phyloP scores from a whole-genome alignment of 2,329 filamentous ascomycete species.

The Saccharata proteae region DNA sequence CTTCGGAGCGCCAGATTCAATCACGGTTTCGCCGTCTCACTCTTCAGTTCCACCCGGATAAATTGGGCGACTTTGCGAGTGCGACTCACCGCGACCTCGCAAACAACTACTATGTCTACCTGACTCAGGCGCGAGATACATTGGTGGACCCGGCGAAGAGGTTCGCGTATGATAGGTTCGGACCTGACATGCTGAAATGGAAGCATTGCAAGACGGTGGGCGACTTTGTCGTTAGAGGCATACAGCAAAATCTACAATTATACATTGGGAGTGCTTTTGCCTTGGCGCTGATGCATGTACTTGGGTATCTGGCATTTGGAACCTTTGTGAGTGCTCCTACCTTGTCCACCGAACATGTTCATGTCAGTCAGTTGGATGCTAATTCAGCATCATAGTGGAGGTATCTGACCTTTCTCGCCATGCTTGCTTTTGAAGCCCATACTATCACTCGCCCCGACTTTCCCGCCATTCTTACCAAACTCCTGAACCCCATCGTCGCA shows the following conservation, averaged over 20 bases:
- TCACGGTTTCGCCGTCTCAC: slow-evolving; percentile 69
- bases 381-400: slow-evolving; percentile 25
- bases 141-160: slow-evolving; percentile 63
- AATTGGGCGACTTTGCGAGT: slow-evolving; percentile 36
- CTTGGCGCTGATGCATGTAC: slow-evolving; percentile 49
- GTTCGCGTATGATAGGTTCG: slow-evolving; percentile 85
- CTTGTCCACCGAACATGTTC: too few relatives aligned
- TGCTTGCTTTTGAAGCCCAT: slow-evolving; percentile 46
- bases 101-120: slow-evolving; percentile 59
- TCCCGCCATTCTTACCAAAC: slow-evolving; percentile 29
- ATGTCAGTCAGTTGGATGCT: not conserved
- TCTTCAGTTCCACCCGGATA: slow-evolving; percentile 69
- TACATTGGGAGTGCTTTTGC: slow-evolving; percentile 46
- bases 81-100: slow-evolving; percentile 26
- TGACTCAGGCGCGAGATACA: slow-evolving; percentile 75
- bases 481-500: slow-evolving; percentile 36
- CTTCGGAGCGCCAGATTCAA: slow-evolving; percentile 67
- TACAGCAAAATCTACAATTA: slow-evolving; percentile 48
- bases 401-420: slow-evolving; percentile 38
- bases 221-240: slow-evolving; percentile 60
- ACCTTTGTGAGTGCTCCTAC: slow-evolving; percentile 32
- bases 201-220: slow-evolving; percentile 52
- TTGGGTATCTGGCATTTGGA: slow-evolving; percentile 58
- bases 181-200: slow-evolving; percentile 58
- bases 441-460: slow-evolving; percentile 42